Evolutionary conservation across 2,329 filamentous ascomycete genomes (phyloP).

Genomic region (Ciborinia camelliae): DNA sequence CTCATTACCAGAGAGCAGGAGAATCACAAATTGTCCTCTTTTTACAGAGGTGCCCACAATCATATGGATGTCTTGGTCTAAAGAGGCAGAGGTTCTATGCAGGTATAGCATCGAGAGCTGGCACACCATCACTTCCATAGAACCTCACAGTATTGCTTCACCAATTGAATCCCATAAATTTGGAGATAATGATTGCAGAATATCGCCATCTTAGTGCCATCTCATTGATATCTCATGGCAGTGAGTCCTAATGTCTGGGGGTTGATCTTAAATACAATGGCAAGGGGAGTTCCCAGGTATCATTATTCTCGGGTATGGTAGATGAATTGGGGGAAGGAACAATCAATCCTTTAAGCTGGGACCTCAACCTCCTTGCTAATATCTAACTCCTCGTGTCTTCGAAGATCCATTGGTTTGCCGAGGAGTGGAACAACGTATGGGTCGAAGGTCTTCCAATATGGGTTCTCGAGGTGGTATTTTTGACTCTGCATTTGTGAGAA

Average conservation of each 20-base stretch:
- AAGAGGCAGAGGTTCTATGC: background rate
- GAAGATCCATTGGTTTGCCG: conserved; percentile 65
- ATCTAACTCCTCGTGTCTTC: conserved; percentile 65
- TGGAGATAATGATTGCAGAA: background rate
- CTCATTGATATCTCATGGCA: background rate
- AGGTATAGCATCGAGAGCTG: background rate
- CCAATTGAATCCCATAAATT: background rate
- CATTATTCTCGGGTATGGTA: background rate
- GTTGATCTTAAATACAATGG: background rate
- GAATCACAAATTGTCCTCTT: background rate
- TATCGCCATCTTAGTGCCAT: background rate
- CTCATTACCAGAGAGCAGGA: background rate
- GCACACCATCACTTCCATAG: background rate
- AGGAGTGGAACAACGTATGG: conserved; percentile 68
- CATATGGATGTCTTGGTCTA: background rate
- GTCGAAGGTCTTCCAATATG: conserved; percentile 60
- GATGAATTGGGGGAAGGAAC: background rate
- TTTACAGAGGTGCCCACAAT: background rate
- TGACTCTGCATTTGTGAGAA: conserved; percentile 44
- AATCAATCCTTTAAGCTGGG: conserved; percentile 25
- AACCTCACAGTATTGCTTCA: background rate
- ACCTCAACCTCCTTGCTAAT: conserved; percentile 49
- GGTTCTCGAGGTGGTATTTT: conserved; percentile 56
- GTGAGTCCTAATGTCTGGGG: background rate
- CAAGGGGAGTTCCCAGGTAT: background rate